Evolutionary conservation across 305 asterid species (phyloP).

Genomic region (Fraxinus sp.): DNA sequence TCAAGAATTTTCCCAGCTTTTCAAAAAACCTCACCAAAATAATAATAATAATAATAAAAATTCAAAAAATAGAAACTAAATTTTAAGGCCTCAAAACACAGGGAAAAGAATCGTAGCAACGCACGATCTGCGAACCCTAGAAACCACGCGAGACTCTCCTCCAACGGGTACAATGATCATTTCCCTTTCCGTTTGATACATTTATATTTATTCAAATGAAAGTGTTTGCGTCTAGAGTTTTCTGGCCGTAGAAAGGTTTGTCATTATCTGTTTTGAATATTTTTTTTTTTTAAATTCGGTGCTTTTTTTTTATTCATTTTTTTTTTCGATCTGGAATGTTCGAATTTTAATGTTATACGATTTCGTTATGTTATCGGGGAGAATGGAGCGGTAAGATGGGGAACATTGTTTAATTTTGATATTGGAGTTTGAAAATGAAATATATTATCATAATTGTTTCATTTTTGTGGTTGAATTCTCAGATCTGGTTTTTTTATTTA

Average conservation of each 20-base stretch:
- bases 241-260: slow-evolving; percentile 28
- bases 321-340: slow-evolving; percentile 39
- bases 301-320: background rate
- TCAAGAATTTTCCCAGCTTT: slow-evolving; percentile 26
- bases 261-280: background rate
- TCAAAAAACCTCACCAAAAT: slow-evolving; percentile 18
- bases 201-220: background rate
- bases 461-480: slow-evolving; percentile 29
- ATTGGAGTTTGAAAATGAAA: slow-evolving; percentile 27
- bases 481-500: slow-evolving; percentile 29
- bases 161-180: slow-evolving; percentile 38
- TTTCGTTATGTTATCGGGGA: background rate
- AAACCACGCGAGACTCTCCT: slow-evolving; percentile 22
- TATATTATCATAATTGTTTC: slow-evolving; percentile 10
- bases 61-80: background rate
- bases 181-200: slow-evolving; percentile 18
- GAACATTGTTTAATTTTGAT: slow-evolving; percentile 1
- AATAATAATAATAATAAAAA: background rate
- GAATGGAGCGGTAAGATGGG: slow-evolving; percentile 1
- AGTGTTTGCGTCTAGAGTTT: background rate
- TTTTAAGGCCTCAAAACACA: background rate
- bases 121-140: slow-evolving; percentile 62
- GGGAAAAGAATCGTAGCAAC: slow-evolving; percentile 13
- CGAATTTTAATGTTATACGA: background rate
- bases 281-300: background rate